Evolutionary conservation across 257 asterid genomes (phyloP), one percentile per base, ranked within the genome.

Genomic region (Jasminum sambac): DNA sequence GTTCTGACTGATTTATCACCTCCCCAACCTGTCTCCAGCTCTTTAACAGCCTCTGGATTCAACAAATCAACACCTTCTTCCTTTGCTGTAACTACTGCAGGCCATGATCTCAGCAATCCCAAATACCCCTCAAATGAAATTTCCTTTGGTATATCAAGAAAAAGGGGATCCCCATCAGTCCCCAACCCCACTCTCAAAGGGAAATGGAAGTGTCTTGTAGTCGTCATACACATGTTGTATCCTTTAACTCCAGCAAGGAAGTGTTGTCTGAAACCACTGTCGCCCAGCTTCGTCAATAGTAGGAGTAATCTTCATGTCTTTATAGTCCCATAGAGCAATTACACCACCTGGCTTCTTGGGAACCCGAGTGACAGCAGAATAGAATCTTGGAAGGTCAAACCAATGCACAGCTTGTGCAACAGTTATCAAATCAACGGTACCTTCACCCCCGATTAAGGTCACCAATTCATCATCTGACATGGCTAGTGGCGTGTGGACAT

Each of bases 11-110:
- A 24, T 19, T 62, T 2, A 8, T 72, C 66, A 6, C 72, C 88
- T 67, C 78, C 84, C 88, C 88, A 83, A 76, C 82, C 83, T 2
- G 41, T 61, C 66, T 63, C 75, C 67, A 80, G 39, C 44, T 78
- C 83, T 48, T 70, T 24, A 40, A 80, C 75, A 37, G 39, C 68
- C 4, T 16, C 67, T 7, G 48, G 69, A 2, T 65, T 17, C 13
- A 83, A 61, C 38, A 83, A 61, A 71, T 83, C 82, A n/a, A 78
- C 83, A 0, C 88, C 85, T 14, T 43, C 55, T 30, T 70, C 78
- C 68, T 75, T 72, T 7, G 80, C 82, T 6, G 77, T 76, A 24
- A 21, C 66, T 58, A 74, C 48, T 5, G 75, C 76, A 6, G 86
- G 76, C 83, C 81, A 72, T 4, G 86, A 82, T 69, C 36, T 71